Evolutionary conservation across 1,284 basidiomycete species (phyloP).

Genomic region (Trametes versicolor): DNA sequence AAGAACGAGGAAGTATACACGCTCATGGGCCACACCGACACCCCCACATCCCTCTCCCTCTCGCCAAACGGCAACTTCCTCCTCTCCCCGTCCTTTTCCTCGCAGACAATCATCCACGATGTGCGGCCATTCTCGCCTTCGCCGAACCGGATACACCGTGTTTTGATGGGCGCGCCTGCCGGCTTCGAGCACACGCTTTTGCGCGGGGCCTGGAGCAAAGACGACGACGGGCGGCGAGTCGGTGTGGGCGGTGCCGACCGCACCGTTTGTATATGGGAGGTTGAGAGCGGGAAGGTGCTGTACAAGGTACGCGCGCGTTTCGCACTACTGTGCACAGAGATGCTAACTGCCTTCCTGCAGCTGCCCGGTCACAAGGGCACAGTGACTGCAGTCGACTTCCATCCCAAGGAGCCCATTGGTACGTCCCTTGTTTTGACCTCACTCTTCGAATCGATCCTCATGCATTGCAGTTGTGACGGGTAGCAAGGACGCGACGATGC

Average conservation of each 20-base stretch:
- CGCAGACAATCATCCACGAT: constrained; percentile 88
- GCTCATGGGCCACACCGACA: constrained; percentile 87
- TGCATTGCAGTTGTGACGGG: constrained; percentile 74
- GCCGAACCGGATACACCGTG: constrained; percentile 82
- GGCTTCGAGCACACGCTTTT: constrained; percentile 90
- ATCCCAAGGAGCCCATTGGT: constrained; percentile 93
- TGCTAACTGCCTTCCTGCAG: constrained; percentile 47
- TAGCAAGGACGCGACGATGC: constrained; percentile 90
- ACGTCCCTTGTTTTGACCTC: constrained; percentile 42
- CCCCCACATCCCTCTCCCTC: constrained; percentile 87
- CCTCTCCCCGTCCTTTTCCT: constrained; percentile 89
- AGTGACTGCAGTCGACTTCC: constrained; percentile 90
- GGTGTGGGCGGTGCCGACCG: constrained; percentile 85
- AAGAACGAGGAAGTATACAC: constrained; percentile 82
- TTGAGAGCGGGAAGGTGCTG: constrained; percentile 83
- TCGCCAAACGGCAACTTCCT: constrained; percentile 89
- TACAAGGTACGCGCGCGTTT: constrained; percentile 75
- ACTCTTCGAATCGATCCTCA: constrained; percentile 18
- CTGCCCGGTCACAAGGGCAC: constrained; percentile 95
- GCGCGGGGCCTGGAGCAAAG: constrained; percentile 83
- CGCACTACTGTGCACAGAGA: not conserved
- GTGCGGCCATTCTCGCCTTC: constrained; percentile 90
- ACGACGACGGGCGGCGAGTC: constrained; percentile 76
- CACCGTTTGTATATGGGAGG: constrained; percentile 94
- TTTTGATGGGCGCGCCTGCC: constrained; percentile 85